A percentile compares a stretch with the other conserved stretches of the same genome.
Conservation (phyloP, 345 rosid genomes). For the Mercurialis annua region DNA sequence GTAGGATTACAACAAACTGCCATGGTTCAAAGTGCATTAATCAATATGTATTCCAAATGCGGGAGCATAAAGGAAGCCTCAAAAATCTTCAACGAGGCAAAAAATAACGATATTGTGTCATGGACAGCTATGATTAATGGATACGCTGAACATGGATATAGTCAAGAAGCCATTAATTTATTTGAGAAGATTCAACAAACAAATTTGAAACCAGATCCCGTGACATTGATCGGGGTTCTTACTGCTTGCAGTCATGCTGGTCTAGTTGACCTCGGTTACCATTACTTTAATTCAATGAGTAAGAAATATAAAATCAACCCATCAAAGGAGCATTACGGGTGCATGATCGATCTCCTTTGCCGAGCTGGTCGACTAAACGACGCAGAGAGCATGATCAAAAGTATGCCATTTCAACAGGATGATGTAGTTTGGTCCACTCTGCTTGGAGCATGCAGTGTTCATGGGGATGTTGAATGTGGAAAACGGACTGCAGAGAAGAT, state of each 20-base stretch:
- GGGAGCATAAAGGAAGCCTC: constrained; percentile 74
- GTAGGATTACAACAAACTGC: constrained; percentile 55
- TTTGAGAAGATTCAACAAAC: constrained; percentile 54
- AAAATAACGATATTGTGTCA: constrained; percentile 50
- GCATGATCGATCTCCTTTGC: constrained; percentile 88
- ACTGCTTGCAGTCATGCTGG: constrained; percentile 83
- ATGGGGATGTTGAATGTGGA: constrained; percentile 67
- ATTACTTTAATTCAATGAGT: constrained; percentile 64
- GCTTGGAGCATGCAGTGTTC: constrained; percentile 61
- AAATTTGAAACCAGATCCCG: constrained; percentile 68
- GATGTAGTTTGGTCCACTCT: constrained; percentile 85
- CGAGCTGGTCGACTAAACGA: constrained; percentile 66
- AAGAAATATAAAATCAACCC: constrained; percentile 43
- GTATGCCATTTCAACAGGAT: constrained; percentile 62
- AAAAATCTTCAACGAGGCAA: constrained; percentile 53
- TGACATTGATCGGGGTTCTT: constrained; percentile 78
- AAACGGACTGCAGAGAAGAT: constrained; percentile 55
- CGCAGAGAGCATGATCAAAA: constrained; percentile 68
- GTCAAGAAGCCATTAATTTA: constrained; percentile 64
- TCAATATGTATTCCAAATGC: constrained; percentile 87
- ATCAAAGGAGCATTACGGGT: constrained; percentile 83
- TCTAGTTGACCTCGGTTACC: constrained; percentile 68
- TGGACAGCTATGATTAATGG: constrained; percentile 92
- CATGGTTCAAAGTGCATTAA: constrained; percentile 55
- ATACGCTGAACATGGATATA: constrained; percentile 81